Evolutionary conservation across 768 basidiomycete species (phyloP).

Genomic region (Arthromyces matolae): DNA sequence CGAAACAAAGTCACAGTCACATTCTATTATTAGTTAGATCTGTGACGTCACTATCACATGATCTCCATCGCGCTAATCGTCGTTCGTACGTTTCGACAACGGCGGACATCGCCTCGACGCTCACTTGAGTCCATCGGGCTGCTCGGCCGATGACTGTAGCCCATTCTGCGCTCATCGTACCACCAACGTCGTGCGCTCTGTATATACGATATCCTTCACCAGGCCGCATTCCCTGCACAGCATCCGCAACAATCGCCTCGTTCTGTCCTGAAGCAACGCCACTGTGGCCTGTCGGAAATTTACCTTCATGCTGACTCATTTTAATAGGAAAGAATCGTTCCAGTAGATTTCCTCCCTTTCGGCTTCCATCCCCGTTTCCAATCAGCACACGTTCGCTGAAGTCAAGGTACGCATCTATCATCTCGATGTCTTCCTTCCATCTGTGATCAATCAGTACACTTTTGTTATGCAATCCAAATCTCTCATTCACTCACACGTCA

Average conservation of each 20-base stretch:
- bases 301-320: conserved; percentile 10
- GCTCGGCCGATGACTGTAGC: conserved; percentile 48
- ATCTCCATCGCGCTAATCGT: conserved; percentile 45
- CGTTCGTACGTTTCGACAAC: conserved; percentile 68
- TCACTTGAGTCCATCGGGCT: conserved; percentile 53
- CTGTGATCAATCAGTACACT: conserved; percentile 31
- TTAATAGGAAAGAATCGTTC: conserved; percentile 40
- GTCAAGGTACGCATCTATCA: conserved; percentile 60
- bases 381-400: conserved; percentile 60
- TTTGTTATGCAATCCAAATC: not conserved
- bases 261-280: not conserved
- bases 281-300: too few relatives aligned
- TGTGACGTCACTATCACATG: conserved; percentile 15
- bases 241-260: conserved; percentile 11
- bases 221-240: conserved; percentile 32
- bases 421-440: conserved; percentile 45
- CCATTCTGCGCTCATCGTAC: conserved; percentile 50
- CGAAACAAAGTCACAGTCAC: conserved; percentile 13
- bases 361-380: conserved; percentile 26
- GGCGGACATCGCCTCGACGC: conserved; percentile 43
- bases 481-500: conserved; percentile 45
- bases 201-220: conserved; percentile 65
- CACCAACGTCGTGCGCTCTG: conserved; percentile 62
- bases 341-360: conserved; percentile 23
- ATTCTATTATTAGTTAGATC: conserved; percentile 5